phyloP scores from a whole-genome alignment of 2,329 filamentous ascomycete species.

The Leptosphaerulina australis region DNA sequence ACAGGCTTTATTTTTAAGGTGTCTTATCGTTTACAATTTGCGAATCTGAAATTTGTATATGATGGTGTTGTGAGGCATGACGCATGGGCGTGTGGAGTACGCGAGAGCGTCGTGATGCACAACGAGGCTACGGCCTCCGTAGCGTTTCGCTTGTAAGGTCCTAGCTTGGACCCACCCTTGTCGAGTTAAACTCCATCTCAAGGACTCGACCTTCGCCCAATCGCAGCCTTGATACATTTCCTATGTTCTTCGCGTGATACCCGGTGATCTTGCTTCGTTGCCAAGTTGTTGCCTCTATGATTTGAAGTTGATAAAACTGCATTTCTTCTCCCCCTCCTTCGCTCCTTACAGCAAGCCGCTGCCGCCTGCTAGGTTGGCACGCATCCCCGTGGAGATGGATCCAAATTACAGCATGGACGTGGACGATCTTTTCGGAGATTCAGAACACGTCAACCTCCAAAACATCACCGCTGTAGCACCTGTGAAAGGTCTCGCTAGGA shows the following conservation, averaged over 20 bases:
- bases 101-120: constrained; percentile 20
- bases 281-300: constrained; percentile 8
- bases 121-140: constrained; percentile 16
- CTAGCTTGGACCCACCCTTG: constrained; percentile 18
- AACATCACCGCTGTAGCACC: constrained; percentile 61
- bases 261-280: constrained; percentile 16
- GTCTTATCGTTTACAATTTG: background rate
- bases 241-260: constrained; percentile 30
- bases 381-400: constrained; percentile 60
- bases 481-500: constrained; percentile 71
- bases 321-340: background rate
- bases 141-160: constrained; percentile 16
- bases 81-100: constrained; percentile 14
- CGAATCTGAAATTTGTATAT: background rate
- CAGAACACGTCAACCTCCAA: constrained; percentile 64
- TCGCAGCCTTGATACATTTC: constrained; percentile 12
- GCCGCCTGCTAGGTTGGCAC: constrained; percentile 1
- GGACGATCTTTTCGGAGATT: constrained; percentile 57
- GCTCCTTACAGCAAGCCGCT: background rate
- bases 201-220: constrained; percentile 13
- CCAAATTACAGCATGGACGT: constrained; percentile 47
- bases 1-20: too few species aligned
- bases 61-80: constrained; percentile 1
- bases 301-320: background rate
- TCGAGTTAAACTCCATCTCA: constrained; percentile 24